Evolutionary conservation across 2,329 filamentous ascomycete genomes (phyloP), one percentile per base, ranked within the genome.

Genomic region (Ceratocystis variospora): DNA sequence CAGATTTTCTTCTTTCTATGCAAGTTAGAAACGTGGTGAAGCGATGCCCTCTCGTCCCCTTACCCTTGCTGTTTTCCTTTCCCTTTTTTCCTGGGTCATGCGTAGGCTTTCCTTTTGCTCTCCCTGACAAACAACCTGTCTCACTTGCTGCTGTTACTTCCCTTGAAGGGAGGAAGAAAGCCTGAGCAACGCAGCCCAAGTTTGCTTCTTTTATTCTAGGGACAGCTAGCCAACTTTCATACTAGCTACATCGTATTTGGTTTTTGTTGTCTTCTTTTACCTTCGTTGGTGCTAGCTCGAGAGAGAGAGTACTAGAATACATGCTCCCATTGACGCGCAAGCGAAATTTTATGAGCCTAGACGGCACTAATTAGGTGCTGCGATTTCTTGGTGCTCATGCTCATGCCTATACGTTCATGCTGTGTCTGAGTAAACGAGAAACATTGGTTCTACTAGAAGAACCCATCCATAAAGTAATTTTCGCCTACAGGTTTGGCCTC

Each of bases 401-500:
- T 25, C 31, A 28, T 61, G 59, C 41, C 5, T 31, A 41, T 45
- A 15, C 25, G 33, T 57, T 28, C 28, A 59, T 59, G 28, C 19
- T n/a, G 55, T 31, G 55, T 59, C 15, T 59, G 55, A 59, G 55
- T 59, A 59, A 59, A 59, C 55, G 55, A 59, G 55, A 59, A 59
- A 59, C 55, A 59, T 25, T 37, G 55, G 19, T 37, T 15, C 25
- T 15, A 59, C 55, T 17, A 59, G 55, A 37, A 15, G 15, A n/a
- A 10, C 55, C 28, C 55, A 12, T 41, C 10, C 37, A 41, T 41
- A 15, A 10, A 41, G 37, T 41, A 33, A 59, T 15, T 33, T 31
- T 37, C 55, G 25, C 55, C 28, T 37, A 31, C 31, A 25, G n/a
- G 15, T 25, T 15, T 15, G 22, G 28, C n/a, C 25, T 25, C 25